These are phyloP conservation scores for Fusarium sp. DNA, from an alignment of 2,329 filamentous ascomycete species.

Conservation along the genomic window DNA sequence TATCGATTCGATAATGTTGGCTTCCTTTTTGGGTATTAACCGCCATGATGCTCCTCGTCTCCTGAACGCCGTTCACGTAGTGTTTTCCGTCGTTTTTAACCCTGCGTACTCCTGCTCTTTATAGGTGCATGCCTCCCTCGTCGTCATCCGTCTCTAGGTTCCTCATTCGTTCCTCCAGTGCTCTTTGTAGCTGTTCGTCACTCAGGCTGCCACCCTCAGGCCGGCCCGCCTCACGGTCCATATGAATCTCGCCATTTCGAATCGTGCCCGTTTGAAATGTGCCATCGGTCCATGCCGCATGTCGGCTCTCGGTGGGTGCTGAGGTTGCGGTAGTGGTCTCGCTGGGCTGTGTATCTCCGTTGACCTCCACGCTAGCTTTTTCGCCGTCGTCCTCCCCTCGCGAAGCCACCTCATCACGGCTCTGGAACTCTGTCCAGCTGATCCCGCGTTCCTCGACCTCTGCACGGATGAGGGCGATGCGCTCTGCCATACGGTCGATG, in stretches of 20 bases:
- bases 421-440: slow-evolving; percentile 68
- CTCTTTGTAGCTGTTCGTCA: slow-evolving; percentile 69
- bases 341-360: slow-evolving; percentile 26
- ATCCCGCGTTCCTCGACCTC: slow-evolving; percentile 72
- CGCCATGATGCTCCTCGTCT: slow-evolving; percentile 25
- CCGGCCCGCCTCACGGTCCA: slow-evolving; percentile 50
- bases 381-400: slow-evolving; percentile 37
- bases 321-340: neutral
- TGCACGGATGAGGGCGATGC: slow-evolving; percentile 70
- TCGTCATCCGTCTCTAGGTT: slow-evolving; percentile 56
- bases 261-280: slow-evolving; percentile 72
- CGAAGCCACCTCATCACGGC: slow-evolving; percentile 57
- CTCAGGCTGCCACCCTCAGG: slow-evolving; percentile 60
- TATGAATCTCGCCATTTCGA: slow-evolving; percentile 60
- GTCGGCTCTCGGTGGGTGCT: slow-evolving; percentile 28
- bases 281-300: slow-evolving; percentile 69
- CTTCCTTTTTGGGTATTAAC: slow-evolving; percentile 38
- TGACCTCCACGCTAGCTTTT: slow-evolving; percentile 22
- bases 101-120: slow-evolving; percentile 6
- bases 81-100: slow-evolving; percentile 1
- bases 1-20: neutral
- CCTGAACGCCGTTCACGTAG: slow-evolving; percentile 43
- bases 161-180: slow-evolving; percentile 66
- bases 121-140: slow-evolving; percentile 73
- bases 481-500: slow-evolving; percentile 74